These are phyloP conservation scores for Calocera cornea DNA, from an alignment of 768 basidiomycete genomes.

Conservation along the genomic window DNA sequence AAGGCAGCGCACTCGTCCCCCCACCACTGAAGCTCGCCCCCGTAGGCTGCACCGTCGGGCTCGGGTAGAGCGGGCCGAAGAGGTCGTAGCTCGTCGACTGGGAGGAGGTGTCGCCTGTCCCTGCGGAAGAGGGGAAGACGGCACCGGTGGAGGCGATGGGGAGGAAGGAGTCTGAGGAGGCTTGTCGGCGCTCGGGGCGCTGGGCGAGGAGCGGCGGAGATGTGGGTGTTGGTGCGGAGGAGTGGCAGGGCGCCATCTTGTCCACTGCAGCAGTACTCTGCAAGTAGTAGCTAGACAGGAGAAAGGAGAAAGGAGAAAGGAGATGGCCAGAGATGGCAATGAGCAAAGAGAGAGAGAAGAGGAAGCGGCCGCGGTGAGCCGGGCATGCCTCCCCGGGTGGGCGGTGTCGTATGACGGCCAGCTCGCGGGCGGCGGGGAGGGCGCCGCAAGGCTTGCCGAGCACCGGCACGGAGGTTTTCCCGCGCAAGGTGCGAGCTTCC, in stretches of 20 bases:
- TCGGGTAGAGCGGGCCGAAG: not conserved
- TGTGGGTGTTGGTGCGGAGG: not conserved
- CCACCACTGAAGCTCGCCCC: not conserved
- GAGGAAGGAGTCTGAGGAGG: not conserved
- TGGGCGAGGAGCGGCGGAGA: not conserved
- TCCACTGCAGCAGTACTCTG: too few species aligned
- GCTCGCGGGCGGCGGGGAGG: not conserved
- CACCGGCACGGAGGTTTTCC: not conserved
- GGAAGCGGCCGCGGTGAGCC: not conserved
- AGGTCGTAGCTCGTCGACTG: not conserved
- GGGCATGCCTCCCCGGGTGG: too few species aligned
- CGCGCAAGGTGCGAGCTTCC: too few species aligned
- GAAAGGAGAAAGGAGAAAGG: too few species aligned
- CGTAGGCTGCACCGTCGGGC: not conserved
- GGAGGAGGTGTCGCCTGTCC: not conserved
- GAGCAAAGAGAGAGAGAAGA: not conserved
- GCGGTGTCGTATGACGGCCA: not conserved
- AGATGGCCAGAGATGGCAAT: too few species aligned
- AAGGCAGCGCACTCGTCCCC: not conserved
- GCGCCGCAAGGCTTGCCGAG: not conserved
- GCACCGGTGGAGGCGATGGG: not conserved
- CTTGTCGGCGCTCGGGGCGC: not conserved
- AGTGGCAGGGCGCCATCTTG: not conserved
- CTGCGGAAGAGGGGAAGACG: not conserved
- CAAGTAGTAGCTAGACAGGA: too few species aligned